Evolutionary conservation across 2,329 filamentous ascomycete genomes (phyloP), one percentile per base, ranked within the genome.

Genomic region (Aspergillus persii): DNA sequence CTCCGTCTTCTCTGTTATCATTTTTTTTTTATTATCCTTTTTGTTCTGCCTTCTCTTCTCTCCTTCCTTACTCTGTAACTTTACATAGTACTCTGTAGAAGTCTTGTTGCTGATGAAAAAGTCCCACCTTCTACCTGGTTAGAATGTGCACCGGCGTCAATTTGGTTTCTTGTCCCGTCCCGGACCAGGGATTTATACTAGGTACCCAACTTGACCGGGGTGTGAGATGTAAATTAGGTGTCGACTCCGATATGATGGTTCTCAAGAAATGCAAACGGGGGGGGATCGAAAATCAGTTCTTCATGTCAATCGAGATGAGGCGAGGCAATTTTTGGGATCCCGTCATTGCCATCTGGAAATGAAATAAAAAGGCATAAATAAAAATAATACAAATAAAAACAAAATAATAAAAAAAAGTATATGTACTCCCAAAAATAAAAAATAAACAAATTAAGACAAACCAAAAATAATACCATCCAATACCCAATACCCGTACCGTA

Each of bases 141-240:
- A 50, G 57, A 58, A 60, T 63, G 57, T 62, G 55, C 61, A 60
- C 57, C 56, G 36, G 58, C 53, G 61, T 53, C 54, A 62, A 62
- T 56, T 48, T 61, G 54, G 23, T 53, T 58, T 49, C 49, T 51
- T 61, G 49, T 58, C 48, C 56, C 52, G 54, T 59, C 55, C 52
- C 52, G 50, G 54, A 57, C 56, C 56, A 29, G 52, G 56, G 51
- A 54, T n/a, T 5, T 41, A 41, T 41, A 41, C 36, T 57, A 23
- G 18, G 18, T 23, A 36, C 49, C 30, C 36, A 39, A 39, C n/a
- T 30, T 51, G 27, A 33, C 50, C 47, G 27, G 44, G 44, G 23
- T 47, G 11, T 3, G 26, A 23, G 44, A 23, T 47, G 36, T 41
- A 41, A 31, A 44, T 18, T 44, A 18, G 18, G 18, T 23, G 18